A percentile compares a stretch with the other conserved stretches of the same genome.
These are phyloP conservation scores for Davidsoniella australis DNA, from an alignment of 2,329 filamentous ascomycete genomes.

Conservation along the genomic window DNA sequence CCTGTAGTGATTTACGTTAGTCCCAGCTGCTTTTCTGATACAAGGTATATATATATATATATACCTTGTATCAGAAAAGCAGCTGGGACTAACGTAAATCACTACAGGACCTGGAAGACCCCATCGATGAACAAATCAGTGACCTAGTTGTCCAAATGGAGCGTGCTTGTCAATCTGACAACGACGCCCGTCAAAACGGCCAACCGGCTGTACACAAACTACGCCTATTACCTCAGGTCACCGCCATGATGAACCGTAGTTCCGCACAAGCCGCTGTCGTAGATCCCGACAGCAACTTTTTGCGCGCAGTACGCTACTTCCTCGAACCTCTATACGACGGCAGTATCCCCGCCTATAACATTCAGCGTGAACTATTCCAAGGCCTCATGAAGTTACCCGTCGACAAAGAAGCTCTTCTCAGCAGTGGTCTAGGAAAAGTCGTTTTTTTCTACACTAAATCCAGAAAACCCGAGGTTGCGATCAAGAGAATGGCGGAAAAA, in stretches of 20 bases:
- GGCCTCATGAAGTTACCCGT: constrained; percentile 68
- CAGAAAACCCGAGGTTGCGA: constrained; percentile 69
- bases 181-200: constrained; percentile 59
- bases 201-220: constrained; percentile 83
- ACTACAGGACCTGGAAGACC: constrained; percentile 65
- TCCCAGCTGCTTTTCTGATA: too few relatives aligned
- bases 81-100: background rate
- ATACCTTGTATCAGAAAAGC: constrained; percentile 3
- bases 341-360: constrained; percentile 87
- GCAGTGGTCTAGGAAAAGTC: constrained; percentile 89
- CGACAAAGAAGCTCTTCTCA: constrained; percentile 75
- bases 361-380: constrained; percentile 84
- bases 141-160: constrained; percentile 82
- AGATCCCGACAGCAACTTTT: constrained; percentile 85
- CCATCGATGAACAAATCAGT: constrained; percentile 79
- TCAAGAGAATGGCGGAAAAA: constrained; percentile 86
- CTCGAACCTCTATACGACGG: constrained; percentile 89
- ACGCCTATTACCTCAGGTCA: constrained; percentile 80
- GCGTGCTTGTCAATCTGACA: constrained; percentile 72
- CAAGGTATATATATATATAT: background rate
- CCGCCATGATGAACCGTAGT: constrained; percentile 75
- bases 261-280: constrained; percentile 70
- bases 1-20: too few relatives aligned
- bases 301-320: constrained; percentile 93
- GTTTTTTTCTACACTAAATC: constrained; percentile 94